Evolutionary conservation across 768 basidiomycete species (phyloP).

Genomic region (Galerina sulciceps): DNA sequence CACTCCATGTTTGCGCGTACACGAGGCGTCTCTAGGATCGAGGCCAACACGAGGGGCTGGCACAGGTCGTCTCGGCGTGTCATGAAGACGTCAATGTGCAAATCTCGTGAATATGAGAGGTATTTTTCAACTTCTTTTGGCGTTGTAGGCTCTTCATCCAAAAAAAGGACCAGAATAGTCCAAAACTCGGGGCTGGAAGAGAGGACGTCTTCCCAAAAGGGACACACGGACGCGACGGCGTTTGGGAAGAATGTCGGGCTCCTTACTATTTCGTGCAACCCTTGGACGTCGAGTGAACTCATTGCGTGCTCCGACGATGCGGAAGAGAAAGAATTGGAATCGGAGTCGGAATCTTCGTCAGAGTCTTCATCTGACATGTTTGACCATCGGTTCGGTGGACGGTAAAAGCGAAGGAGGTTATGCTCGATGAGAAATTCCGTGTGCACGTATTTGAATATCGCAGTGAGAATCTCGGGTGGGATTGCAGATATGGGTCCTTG

Average conservation of each 20-base stretch:
- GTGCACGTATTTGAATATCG: conserved; percentile 6
- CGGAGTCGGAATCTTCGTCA: neutral
- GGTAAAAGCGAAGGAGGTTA: neutral
- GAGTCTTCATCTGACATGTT: no score
- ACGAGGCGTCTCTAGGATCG: neutral
- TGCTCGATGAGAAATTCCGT: neutral
- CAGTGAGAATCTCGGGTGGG: neutral
- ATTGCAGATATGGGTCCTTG: neutral
- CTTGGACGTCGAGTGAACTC: no score
- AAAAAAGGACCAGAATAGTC: neutral
- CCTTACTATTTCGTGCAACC: neutral
- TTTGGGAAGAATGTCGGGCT: neutral
- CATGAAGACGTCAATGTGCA: neutral
- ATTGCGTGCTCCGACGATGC: no score
- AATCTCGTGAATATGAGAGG: neutral
- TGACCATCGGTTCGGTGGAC: neutral
- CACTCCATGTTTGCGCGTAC: neutral
- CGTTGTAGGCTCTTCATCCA: neutral
- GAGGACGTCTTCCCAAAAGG: neutral
- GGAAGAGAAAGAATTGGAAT: neutral
- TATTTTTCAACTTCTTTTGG: neutral
- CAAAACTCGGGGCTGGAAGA: neutral
- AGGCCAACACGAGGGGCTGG: neutral
- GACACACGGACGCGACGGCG: neutral
- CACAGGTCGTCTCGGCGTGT: neutral